These are phyloP conservation scores for Gynostemma pentaphyllum DNA, from an alignment of 306 rosid species.

Conservation along the genomic window DNA sequence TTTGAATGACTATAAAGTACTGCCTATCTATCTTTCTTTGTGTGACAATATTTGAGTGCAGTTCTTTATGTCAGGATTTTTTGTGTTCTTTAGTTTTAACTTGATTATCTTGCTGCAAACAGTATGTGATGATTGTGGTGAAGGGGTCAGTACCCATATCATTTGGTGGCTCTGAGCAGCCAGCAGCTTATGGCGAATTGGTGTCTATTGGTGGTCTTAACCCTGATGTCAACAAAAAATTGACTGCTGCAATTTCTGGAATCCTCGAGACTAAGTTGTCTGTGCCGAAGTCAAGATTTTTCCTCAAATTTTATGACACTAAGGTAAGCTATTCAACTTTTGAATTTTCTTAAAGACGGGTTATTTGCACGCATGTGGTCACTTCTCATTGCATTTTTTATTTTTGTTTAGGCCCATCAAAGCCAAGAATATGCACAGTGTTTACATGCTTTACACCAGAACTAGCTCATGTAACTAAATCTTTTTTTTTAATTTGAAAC, in stretches of 20 bases:
- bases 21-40: neutral
- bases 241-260: constrained; percentile 68
- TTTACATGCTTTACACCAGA: constrained; percentile 90
- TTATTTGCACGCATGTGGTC: constrained; percentile 21
- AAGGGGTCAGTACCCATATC: constrained; percentile 88
- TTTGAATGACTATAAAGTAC: neutral
- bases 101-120: constrained; percentile 10
- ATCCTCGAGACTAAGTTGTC: constrained; percentile 80
- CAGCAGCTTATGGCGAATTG: constrained; percentile 93
- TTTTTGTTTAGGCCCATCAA: constrained; percentile 63
- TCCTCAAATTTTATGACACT: constrained; percentile 69
- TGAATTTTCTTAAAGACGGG: constrained; percentile 16
- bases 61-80: neutral
- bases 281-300: constrained; percentile 74
- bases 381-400: constrained; percentile 56
- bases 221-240: constrained; percentile 74
- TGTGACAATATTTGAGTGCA: neutral
- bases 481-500: constrained; percentile 31
- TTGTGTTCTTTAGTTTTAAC: neutral
- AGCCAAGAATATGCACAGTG: constrained; percentile 81
- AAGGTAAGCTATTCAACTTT: constrained; percentile 52
- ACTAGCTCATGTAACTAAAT: constrained; percentile 68
- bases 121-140: constrained; percentile 94
- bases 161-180: constrained; percentile 83
- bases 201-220: constrained; percentile 86